Evolutionary conservation across 495 filamentous ascomycete species (phyloP).

Genomic region (Hyaloscypha hepaticicola): DNA sequence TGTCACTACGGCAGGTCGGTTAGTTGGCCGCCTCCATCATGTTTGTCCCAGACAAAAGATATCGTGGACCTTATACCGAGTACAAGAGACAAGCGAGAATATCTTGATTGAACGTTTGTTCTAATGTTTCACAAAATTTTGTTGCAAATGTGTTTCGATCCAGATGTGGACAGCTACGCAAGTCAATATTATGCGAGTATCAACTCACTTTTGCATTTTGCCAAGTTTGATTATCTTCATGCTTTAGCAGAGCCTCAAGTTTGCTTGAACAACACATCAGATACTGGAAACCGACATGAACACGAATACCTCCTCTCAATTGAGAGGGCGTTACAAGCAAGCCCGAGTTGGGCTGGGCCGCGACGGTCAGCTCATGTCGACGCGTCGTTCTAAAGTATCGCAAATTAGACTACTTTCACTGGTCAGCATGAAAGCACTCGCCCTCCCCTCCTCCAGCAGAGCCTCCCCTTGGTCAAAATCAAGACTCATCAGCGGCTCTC

Average conservation of each 20-base stretch:
- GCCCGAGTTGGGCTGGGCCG: not conserved
- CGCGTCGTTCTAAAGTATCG: not conserved
- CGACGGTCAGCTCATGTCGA: not conserved
- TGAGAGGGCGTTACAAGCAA: not conserved
- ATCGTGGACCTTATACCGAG: too few species aligned
- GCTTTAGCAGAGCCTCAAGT: conserved; percentile 6
- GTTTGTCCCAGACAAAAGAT: not conserved
- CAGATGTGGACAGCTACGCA: not conserved
- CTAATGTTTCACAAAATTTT: not conserved
- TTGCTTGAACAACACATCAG: not conserved
- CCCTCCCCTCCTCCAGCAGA: not conserved
- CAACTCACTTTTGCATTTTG: not conserved
- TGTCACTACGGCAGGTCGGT: not conserved
- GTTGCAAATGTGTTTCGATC: not conserved
- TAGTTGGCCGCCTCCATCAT: not conserved
- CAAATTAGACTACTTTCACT: not conserved
- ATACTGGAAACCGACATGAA: not conserved
- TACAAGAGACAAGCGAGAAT: not conserved
- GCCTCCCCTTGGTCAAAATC: not conserved
- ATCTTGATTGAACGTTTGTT: not conserved
- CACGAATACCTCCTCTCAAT: not conserved
- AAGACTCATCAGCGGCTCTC: not conserved
- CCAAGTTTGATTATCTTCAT: not conserved
- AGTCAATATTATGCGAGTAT: not conserved
- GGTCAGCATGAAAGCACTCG: not conserved